phyloP scores from a whole-genome alignment of 352 stramenopile species.

The Bremia lactucae region DNA sequence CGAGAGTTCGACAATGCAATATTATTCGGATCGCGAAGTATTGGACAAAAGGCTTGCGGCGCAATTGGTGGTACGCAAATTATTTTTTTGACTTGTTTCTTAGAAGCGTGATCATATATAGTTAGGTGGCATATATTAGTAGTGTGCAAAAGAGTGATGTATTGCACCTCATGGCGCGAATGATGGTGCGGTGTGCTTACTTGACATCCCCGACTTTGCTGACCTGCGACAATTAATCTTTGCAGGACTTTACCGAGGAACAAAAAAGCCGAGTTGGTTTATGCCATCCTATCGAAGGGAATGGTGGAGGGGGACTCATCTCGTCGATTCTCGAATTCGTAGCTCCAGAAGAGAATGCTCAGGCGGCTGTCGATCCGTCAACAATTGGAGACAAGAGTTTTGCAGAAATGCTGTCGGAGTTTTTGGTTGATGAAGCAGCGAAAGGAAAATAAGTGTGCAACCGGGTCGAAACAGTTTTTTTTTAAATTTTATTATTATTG shows the following conservation, averaged over 20 bases:
- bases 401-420: constrained; percentile 60
- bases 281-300: constrained; percentile 35
- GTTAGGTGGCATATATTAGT: constrained; percentile 55
- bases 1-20: constrained; percentile 44
- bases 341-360: constrained; percentile 12
- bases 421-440: constrained; percentile 46
- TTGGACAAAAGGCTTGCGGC: constrained; percentile 62
- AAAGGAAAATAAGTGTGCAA: constrained; percentile 15
- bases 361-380: constrained; percentile 7
- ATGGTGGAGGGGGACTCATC: constrained; percentile 55
- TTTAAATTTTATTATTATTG: no score
- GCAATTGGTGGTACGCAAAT: constrained; percentile 42
- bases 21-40: constrained; percentile 43
- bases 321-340: constrained; percentile 53
- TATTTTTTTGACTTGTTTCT: background rate
- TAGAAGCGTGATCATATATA: background rate
- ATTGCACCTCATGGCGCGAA: constrained; percentile 55
- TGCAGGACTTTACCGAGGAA: constrained; percentile 49
- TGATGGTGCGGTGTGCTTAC: constrained; percentile 58
- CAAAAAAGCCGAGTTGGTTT: constrained; percentile 57
- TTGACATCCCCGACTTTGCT: background rate
- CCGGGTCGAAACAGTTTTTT: no score
- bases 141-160: constrained; percentile 64
- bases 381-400: constrained; percentile 59
- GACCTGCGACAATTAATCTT: background rate